phyloP scores from a whole-genome alignment of 106 monocot genomes.

The Acorus gramineus region DNA sequence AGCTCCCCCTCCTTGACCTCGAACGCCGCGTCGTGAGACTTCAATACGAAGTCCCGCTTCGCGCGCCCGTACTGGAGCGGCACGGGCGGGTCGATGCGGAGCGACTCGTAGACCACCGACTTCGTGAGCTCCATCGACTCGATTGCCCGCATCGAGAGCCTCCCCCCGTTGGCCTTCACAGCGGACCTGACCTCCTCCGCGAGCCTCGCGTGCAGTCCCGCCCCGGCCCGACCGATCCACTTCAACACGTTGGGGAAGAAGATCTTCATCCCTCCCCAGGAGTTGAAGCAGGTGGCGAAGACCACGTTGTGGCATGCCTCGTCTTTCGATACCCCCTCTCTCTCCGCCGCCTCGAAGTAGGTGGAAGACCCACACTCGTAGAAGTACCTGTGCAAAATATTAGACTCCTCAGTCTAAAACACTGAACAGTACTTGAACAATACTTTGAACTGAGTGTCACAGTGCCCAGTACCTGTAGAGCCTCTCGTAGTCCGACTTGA shows the following conservation, averaged over 20 bases:
- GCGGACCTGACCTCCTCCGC: slow-evolving; percentile 70
- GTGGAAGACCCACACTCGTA: neutral
- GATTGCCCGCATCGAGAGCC: slow-evolving; percentile 35
- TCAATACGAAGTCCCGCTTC: slow-evolving; percentile 57
- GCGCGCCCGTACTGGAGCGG: slow-evolving; percentile 77
- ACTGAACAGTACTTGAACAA: too few species aligned
- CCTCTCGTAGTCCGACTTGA: slow-evolving; percentile 45
- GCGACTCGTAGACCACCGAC: slow-evolving; percentile 77
- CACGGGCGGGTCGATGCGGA: slow-evolving; percentile 90
- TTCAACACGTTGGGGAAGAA: slow-evolving; percentile 66
- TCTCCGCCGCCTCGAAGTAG: slow-evolving; percentile 52
- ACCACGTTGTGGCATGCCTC: slow-evolving; percentile 86
- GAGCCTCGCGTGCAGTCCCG: slow-evolving; percentile 37
- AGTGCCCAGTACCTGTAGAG: slow-evolving; percentile 30
- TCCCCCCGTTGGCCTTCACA: slow-evolving; percentile 32
- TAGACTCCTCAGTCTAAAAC: too few species aligned
- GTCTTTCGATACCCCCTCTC: slow-evolving; percentile 52
- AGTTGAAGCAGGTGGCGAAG: slow-evolving; percentile 81
- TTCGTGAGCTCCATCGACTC: slow-evolving; percentile 68
- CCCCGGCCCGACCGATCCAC: slow-evolving; percentile 50
- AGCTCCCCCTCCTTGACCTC: slow-evolving; percentile 65
- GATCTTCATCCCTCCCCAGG: slow-evolving; percentile 81
- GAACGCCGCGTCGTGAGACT: slow-evolving; percentile 70
- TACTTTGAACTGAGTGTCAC: too few species aligned
- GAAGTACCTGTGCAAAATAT: slow-evolving; percentile 39